Evolutionary conservation across 2,329 filamentous ascomycete genomes (phyloP).

Genomic region (Colletotrichum sp.): DNA sequence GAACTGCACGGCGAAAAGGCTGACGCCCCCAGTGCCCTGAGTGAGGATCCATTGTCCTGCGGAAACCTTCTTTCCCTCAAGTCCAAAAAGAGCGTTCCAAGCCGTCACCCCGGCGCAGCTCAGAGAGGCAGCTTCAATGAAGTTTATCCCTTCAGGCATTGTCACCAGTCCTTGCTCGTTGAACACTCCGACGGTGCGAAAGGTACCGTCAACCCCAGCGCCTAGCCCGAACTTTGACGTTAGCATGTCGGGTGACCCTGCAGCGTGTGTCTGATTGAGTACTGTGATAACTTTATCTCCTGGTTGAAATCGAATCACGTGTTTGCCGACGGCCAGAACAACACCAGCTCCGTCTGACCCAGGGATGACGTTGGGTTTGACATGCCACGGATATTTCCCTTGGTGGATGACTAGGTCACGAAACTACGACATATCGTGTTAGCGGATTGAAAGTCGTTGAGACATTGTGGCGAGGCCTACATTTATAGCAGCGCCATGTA

Average conservation of each 20-base stretch:
- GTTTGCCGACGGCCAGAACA: conserved; percentile 51
- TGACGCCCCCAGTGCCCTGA: conserved; percentile 48
- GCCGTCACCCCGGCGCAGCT: conserved; percentile 59
- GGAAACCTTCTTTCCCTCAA: conserved; percentile 39
- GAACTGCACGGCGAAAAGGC: conserved; percentile 44
- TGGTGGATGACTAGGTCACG: conserved; percentile 19
- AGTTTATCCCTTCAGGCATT: conserved; percentile 55
- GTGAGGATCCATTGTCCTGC: conserved; percentile 42
- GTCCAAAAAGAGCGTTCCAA: conserved; percentile 62
- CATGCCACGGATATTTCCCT: conserved; percentile 35
- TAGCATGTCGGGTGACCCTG: conserved; percentile 39
- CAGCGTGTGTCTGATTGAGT: conserved; percentile 29
- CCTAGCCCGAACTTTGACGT: conserved; percentile 42
- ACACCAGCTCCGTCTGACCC: conserved; percentile 57
- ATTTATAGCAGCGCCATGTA: conserved; percentile 10
- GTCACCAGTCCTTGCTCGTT: conserved; percentile 62
- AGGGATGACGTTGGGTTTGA: conserved; percentile 27
- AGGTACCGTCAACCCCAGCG: conserved; percentile 31
- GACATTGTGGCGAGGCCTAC: not conserved
- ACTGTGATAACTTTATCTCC: conserved; percentile 53
- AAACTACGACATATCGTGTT: not conserved
- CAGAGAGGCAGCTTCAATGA: conserved; percentile 64
- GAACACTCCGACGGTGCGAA: conserved; percentile 33
- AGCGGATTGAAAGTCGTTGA: not conserved
- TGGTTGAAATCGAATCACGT: conserved; percentile 52